A percentile compares a stretch with the other conserved stretches of the same genome.
These are phyloP conservation scores for Puccinellia tenuiflora DNA, from an alignment of 176 grass and related monocot species.

Conservation along the genomic window DNA sequence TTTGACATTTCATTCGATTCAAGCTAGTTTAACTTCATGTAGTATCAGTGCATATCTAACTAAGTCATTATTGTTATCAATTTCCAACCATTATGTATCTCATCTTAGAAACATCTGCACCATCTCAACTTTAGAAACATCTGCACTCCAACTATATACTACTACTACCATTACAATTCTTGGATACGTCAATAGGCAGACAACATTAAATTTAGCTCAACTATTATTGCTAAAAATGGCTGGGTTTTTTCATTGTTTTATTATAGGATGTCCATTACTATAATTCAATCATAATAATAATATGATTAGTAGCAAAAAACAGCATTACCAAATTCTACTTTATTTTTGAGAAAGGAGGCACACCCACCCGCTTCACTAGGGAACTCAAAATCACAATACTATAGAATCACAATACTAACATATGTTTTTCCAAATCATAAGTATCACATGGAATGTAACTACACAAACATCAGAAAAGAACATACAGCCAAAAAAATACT, in stretches of 20 bases:
- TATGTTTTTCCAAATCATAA: neutral
- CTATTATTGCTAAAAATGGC: too few relatives aligned
- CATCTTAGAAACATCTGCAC: neutral
- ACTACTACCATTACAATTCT: neutral
- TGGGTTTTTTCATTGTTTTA: too few relatives aligned
- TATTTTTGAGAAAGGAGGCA: neutral
- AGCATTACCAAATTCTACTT: neutral
- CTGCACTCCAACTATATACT: neutral
- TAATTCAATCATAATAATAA: neutral
- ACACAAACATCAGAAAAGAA: too few relatives aligned
- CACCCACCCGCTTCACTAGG: neutral
- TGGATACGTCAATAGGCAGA: neutral
- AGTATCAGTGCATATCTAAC: neutral
- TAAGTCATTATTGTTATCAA: neutral
- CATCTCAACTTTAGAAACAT: neutral
- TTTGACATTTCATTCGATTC: neutral
- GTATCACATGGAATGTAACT: neutral
- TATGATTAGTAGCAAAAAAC: neutral
- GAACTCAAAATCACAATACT: neutral
- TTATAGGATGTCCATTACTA: neutral
- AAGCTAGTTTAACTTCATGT: neutral
- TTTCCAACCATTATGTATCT: neutral
- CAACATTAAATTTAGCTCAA: too few relatives aligned
- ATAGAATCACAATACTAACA: neutral
- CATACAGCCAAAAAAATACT: neutral